Evolutionary conservation across 805 yeast species (phyloP), one percentile per base, ranked within the genome.

Genomic region (Vanderwaltozyma yarrowii): DNA sequence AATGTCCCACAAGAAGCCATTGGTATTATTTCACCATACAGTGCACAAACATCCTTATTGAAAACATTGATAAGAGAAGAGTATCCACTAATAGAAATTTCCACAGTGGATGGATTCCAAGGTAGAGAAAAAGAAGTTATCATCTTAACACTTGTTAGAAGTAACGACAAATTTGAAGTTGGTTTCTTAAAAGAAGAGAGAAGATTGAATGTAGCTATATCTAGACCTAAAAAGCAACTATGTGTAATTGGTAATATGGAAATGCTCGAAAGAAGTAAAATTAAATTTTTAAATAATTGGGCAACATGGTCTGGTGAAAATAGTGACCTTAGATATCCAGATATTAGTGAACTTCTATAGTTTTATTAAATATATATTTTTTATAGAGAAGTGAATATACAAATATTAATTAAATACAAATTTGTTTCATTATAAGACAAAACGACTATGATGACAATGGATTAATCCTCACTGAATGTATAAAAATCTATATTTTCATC

Each of bases 41-140:
- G 73, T 51, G 94, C 95, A 0, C 98, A 89, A 54, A 94, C 87
- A 0, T 57, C 79, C 0, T 51, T 72, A 12, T 47, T 89, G 23
- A 76, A 76, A 44, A 65, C 61, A 30, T 38, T 66, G 10, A 45
- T 81, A 2, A 63, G 66, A 24, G 56, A 55, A 4, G 36, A 44
- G 15, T 63, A 61, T 35, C 67, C 71, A 0, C 20, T 32, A 10
- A 63, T 89, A 5, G 97, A 89, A 52, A 73, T 88, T 0, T 76
- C 94, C 4, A 85, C 96, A 0, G 89, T 89, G 4, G 98, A 89
- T 62, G 96, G 96, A 1, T 92, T 89, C 52, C 98, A 89, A 64
- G 98, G 98, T 1, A 67, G 96, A 44, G 98, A 89, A 54, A 92
- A 89, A 57, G 94, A 88, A 49, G 80, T 78, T 0, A 86, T 89